phyloP scores from a whole-genome alignment of 2,329 filamentous ascomycete genomes.

The Ophiocordyceps sinensis region DNA sequence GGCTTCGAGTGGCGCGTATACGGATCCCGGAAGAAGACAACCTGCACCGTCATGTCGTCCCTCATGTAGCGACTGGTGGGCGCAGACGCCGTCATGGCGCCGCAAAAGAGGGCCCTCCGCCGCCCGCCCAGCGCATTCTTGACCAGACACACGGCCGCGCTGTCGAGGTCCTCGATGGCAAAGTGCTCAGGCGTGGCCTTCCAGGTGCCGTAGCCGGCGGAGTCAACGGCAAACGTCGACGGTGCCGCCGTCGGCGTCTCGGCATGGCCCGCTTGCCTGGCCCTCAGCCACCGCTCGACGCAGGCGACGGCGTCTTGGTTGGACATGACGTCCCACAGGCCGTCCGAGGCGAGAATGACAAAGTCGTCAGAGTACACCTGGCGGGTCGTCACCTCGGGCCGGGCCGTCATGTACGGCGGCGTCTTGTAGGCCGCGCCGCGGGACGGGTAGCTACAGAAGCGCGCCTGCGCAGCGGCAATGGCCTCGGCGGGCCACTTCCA shows the following conservation, averaged over 20 bases:
- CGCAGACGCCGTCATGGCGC: slow-evolving; percentile 54
- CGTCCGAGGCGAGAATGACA: slow-evolving; percentile 52
- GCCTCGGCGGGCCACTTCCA: slow-evolving; percentile 51
- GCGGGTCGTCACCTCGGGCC: slow-evolving; percentile 47
- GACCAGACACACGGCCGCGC: slow-evolving; percentile 67
- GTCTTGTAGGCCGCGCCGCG: slow-evolving; percentile 28
- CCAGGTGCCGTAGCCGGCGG: slow-evolving; percentile 9
- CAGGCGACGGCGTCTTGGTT: slow-evolving; percentile 43
- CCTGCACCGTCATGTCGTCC: slow-evolving; percentile 74
- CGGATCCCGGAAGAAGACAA: slow-evolving; percentile 45
- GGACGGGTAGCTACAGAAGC: slow-evolving; percentile 31
- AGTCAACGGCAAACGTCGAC: slow-evolving; percentile 3
- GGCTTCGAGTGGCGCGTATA: not conserved
- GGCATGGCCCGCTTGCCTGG: slow-evolving; percentile 10
- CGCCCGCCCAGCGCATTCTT: slow-evolving; percentile 70
- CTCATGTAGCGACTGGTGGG: slow-evolving; percentile 50
- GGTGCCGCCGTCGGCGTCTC: slow-evolving; percentile 9
- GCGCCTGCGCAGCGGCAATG: slow-evolving; percentile 17
- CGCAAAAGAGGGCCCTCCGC: slow-evolving; percentile 58
- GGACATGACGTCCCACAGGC: slow-evolving; percentile 48
- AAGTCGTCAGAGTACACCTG: slow-evolving; percentile 36
- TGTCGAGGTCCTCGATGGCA: slow-evolving; percentile 59
- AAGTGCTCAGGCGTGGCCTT: slow-evolving; percentile 37
- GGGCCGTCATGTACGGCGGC: slow-evolving; percentile 54
- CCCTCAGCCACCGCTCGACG: slow-evolving; percentile 37